Base-by-base conservation (phyloP, 331 rosid genomes). In the Cydonia oblonga region DNA sequence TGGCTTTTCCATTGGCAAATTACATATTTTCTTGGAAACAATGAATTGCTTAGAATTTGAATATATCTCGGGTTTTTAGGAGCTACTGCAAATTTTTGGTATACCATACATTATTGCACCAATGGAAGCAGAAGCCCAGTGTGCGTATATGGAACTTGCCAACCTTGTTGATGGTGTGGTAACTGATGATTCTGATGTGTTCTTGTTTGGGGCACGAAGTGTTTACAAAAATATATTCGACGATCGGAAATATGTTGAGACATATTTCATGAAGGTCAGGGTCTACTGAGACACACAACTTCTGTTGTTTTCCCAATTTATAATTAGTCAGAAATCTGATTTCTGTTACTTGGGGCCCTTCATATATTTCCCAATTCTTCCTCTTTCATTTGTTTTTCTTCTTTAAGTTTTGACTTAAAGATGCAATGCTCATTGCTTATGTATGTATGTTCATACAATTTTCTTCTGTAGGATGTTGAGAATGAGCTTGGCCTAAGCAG, bases 81-180 rank as follows among this genome's bases (percentile, higher is more conserved):
- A 93, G 84, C 87, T 93, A 70, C 81, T 93, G 81, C 97, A 90
- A 87, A 93, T 93, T 92, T 93, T 93, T 82, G 97, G 98, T 63
- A 81, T 90, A 85, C 97, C 98, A 11, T 93, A 90, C 86, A 91
- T 93, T 74, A 89, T 93, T 78, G 96, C 98, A 67, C 98, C 98
- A 2, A 93, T 89, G 97, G 98, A 93, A 85, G 98, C 98, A 40
- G 98, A 93, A 85, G 97, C 97, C 18, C 98, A 93, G 69, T 93
- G 98, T 79, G 98, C 98, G 64, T 86, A 81, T 81, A 72, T 93
- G 97, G 97, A 93, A 80, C 87, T 79, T 44, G 81, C 87, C 33
- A 89, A 86, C 70, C 84, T 90, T 80, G 98, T 93, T 80, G 98
- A 93, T 84, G 98, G 98, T 79, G 97, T 93, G 71, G 97, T 93